phyloP scores from a whole-genome alignment of 768 basidiomycete genomes.

The Rubroboletus satanas region DNA sequence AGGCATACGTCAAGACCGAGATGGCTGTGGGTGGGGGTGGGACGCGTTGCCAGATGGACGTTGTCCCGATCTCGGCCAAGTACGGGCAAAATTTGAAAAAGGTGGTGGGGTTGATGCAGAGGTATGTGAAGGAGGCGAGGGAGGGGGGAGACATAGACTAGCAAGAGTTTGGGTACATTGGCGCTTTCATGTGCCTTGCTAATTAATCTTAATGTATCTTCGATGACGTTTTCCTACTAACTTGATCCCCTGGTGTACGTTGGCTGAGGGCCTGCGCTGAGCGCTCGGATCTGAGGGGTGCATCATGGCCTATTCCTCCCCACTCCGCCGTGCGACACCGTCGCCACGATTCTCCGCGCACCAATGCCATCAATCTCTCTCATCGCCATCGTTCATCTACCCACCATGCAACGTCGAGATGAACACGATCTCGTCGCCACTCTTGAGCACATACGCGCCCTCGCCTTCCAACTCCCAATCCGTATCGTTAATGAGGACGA shows the following conservation, averaged over 20 bases:
- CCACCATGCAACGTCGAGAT: conserved; percentile 91
- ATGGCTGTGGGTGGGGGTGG: conserved; percentile 29
- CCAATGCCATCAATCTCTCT: not conserved
- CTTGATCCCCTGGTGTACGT: not conserved
- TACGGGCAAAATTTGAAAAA: conserved; percentile 74
- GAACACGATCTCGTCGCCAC: conserved; percentile 89
- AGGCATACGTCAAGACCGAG: conserved; percentile 50
- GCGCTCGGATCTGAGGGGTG: not conserved
- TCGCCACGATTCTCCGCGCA: not conserved
- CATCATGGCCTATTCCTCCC: no score
- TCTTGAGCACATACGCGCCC: conserved; percentile 72
- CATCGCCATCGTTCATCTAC: not conserved
- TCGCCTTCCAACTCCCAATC: conserved; percentile 99
- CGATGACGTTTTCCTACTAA: not conserved
- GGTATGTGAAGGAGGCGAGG: conserved; percentile 57
- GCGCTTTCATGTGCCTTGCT: not conserved
- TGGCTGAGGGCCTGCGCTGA: not conserved
- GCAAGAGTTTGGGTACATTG: not conserved
- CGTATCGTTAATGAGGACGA: conserved; percentile 94
- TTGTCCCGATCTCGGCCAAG: conserved; percentile 85
- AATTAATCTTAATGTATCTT: not conserved
- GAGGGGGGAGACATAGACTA: not conserved
- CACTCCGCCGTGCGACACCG: no score
- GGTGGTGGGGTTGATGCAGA: conserved; percentile 64
- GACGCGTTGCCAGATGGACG: conserved; percentile 43